phyloP scores from a whole-genome alignment of 2,329 filamentous ascomycete species.

The Beauveria pseudobassiana region DNA sequence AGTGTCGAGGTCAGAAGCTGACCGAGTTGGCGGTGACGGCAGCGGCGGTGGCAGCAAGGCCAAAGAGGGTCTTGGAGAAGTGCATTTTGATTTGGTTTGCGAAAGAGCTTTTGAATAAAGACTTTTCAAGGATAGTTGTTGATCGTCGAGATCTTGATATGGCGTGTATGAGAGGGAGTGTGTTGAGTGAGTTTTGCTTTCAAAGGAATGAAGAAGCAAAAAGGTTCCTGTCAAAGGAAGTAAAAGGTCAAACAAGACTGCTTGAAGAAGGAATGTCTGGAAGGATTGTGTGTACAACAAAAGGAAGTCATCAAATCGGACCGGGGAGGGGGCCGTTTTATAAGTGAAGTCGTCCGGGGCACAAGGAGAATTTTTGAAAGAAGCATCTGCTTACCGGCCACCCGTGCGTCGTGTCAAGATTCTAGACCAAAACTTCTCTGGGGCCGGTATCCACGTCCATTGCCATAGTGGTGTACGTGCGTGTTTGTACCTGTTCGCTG shows the following conservation, averaged over 20 bases:
- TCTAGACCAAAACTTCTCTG: conserved; percentile 3
- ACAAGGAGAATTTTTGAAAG: conserved; percentile 1
- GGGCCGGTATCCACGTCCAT: neutral
- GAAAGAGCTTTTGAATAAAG: neutral
- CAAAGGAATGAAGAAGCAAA: conserved; percentile 14
- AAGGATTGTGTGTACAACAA: conserved; percentile 4
- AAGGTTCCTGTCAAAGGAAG: conserved; percentile 11
- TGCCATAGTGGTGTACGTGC: neutral
- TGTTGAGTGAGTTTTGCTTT: conserved; percentile 9
- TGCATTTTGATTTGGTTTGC: conserved; percentile 40
- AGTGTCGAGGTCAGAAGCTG: conserved; percentile 50
- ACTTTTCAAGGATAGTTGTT: conserved; percentile 12
- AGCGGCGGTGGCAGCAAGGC: conserved; percentile 35
- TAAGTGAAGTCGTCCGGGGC: conserved; percentile 1
- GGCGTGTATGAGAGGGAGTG: conserved; percentile 13
- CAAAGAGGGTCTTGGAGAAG: conserved; percentile 39
- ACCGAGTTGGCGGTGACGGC: conserved; percentile 41
- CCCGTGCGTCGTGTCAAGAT: conserved; percentile 8
- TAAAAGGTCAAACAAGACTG: conserved; percentile 4
- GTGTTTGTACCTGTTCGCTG: neutral
- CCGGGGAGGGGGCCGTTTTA: conserved; percentile 8
- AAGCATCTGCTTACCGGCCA: neutral
- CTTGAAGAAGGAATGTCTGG: conserved; percentile 6
- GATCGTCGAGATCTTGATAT: conserved; percentile 12
- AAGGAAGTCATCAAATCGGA: neutral